Evolutionary conservation across 108 stramenopile species (phyloP).

Genomic region (Skeletonema grethae): DNA sequence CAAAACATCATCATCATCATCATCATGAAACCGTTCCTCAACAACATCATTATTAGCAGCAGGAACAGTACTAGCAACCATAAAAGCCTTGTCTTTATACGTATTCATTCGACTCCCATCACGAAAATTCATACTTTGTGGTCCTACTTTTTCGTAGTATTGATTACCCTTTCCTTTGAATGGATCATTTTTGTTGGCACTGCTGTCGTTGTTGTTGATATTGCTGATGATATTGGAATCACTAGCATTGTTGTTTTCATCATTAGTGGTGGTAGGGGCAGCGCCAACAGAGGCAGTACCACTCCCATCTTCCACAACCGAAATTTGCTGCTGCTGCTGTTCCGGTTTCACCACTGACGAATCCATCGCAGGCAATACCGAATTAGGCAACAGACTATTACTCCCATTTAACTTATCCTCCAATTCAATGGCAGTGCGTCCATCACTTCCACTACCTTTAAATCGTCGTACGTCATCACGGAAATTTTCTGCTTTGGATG

Average conservation of each 20-base stretch:
- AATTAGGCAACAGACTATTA: background rate
- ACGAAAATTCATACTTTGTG: conserved; percentile 27
- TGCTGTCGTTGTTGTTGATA: background rate
- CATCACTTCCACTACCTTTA: background rate
- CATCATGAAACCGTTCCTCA: background rate
- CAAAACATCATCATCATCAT: background rate
- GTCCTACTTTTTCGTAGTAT: conserved; percentile 15
- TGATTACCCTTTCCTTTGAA: conserved; percentile 1
- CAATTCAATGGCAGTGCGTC: background rate
- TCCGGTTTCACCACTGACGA: background rate
- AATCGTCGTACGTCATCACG: background rate
- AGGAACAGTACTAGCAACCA: background rate
- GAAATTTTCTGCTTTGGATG: background rate
- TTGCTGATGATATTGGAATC: background rate
- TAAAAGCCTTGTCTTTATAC: conserved; percentile 22
- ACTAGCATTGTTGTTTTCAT: no score
- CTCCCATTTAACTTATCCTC: no score
- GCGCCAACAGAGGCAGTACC: no score
- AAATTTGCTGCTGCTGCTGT: background rate
- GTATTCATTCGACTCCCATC: conserved; percentile 34
- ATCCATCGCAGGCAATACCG: background rate
- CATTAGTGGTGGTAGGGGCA: background rate
- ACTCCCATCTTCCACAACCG: no score
- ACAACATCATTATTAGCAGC: background rate
- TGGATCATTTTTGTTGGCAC: background rate